Evolutionary conservation across 805 yeast genomes (phyloP), one percentile per base, ranked within the genome.

Genomic region (Yarrowia hollandica): DNA sequence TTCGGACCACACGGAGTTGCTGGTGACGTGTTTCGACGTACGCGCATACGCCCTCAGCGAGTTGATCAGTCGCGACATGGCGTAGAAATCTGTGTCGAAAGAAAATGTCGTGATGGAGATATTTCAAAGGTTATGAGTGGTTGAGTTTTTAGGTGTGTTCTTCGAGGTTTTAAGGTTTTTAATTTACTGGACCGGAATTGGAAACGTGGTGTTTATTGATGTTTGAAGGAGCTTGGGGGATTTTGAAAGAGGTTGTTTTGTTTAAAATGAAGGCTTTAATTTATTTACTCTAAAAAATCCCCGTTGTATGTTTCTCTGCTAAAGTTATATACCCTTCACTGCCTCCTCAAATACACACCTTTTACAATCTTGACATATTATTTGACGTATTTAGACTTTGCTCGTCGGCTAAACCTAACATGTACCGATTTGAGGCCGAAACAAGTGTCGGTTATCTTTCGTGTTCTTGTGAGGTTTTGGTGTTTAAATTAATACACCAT

Each of bases 1-100:
- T 28, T 69, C 70, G 67, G 81, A 79, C 78, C 96, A 74, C 15
- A 68, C 61, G 6, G 70, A 67, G 42, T 60, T 18, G 57, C 19
- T 25, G 39, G 55, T 23, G 61, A 57, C 21, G 62, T 60, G 15
- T 11, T 55, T 60, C 44, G 54, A 60, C 19, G 61, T 44, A 8
- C 62, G 60, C 14, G 63, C 60, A 15, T 58, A 46, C n/a, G 42
- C 35, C 33, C 41, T 19, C 28, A 58, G 26, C 33, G 58, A 48
- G 46, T 46, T 31, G 48, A 55, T 26, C 22, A 52, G 33, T 7
- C 44, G 58, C 26, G 58, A 35, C 58, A 52, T 52, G 34, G 34
- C 28, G 31, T 16, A 2, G 48, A 25, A 7, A 10, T 25, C 10
- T 15, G 15, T 11, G 15, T 6, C 9, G 22, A 1, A 9, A 12